phyloP scores from a whole-genome alignment of 371 early-diverging fungal species.

The Modicella reniformis region DNA sequence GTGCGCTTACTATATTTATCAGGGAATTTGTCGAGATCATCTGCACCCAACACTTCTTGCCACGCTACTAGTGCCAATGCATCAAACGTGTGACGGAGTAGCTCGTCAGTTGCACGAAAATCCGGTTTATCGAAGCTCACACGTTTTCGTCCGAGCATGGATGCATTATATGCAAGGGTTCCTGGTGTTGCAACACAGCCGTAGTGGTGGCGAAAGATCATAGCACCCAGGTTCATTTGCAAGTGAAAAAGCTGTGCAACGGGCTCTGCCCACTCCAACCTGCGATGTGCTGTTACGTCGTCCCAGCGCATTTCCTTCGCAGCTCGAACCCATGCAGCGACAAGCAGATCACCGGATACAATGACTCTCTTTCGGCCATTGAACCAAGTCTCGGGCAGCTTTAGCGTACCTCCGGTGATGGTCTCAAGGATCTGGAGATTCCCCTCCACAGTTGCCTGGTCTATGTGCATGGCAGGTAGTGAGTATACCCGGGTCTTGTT shows the following conservation, averaged over 20 bases:
- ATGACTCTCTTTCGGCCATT: no score
- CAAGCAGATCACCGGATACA: no score
- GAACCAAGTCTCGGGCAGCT: no score
- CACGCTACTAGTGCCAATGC: constrained; percentile 7
- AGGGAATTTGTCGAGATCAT: not conserved
- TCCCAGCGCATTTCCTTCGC: no score
- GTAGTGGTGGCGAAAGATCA: constrained; percentile 12
- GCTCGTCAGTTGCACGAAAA: constrained; percentile 25
- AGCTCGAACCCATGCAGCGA: no score
- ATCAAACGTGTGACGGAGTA: constrained; percentile 12
- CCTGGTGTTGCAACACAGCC: constrained; percentile 3
- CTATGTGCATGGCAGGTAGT: no score
- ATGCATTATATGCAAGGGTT: not conserved
- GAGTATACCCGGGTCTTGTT: no score
- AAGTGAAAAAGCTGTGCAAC: constrained; percentile 26
- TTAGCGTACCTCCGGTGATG: no score
- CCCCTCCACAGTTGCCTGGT: no score
- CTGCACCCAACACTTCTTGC: not conserved
- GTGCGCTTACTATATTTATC: no score
- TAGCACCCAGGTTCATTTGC: constrained; percentile 1
- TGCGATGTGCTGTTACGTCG: no score
- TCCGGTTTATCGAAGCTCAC: constrained; percentile 5
- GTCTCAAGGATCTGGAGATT: no score
- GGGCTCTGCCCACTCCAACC: constrained; percentile 17
- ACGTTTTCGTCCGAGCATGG: constrained; percentile 7